Percentiles rank a stretch among this genome's conserved stretches.
phyloP scores from a whole-genome alignment of 2,329 filamentous ascomycete genomes.

The Herpotrichia juniperi region DNA sequence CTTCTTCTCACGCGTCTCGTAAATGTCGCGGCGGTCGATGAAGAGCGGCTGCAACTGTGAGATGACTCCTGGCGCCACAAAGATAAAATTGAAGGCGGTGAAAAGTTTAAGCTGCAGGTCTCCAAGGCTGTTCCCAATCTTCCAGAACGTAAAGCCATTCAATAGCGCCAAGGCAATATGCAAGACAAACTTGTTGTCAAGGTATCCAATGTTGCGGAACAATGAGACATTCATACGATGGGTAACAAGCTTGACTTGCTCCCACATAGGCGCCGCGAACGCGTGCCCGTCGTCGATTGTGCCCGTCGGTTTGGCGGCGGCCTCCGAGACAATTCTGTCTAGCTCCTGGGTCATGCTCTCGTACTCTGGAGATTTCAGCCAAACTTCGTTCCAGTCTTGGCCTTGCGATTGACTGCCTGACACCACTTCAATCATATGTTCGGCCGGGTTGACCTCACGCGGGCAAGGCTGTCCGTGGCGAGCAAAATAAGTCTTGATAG shows the following conservation, averaged over 20 bases:
- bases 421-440: conserved; percentile 86
- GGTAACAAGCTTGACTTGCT: conserved; percentile 29
- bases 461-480: conserved; percentile 61
- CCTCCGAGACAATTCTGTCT: conserved; percentile 45
- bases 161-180: conserved; percentile 32
- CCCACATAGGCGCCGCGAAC: conserved; percentile 31
- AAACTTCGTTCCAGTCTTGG: conserved; percentile 45
- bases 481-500: conserved; percentile 62
- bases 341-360: conserved; percentile 38
- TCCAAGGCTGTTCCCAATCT: conserved; percentile 31
- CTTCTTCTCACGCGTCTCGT: conserved; percentile 65
- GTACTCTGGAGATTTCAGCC: conserved; percentile 42
- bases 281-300: conserved; percentile 49
- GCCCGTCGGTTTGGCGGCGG: conserved; percentile 43
- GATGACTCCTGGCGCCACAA: conserved; percentile 48
- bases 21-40: conserved; percentile 54
- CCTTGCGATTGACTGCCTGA: conserved; percentile 33
- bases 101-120: conserved; percentile 53
- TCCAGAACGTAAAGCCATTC: conserved; percentile 34
- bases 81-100: conserved; percentile 57
- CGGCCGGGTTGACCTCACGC: conserved; percentile 58
- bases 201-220: conserved; percentile 31
- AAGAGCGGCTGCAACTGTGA: conserved; percentile 52
- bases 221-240: conserved; percentile 27
- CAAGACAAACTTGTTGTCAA: conserved; percentile 33